phyloP scores from a whole-genome alignment of 176 grass and related monocot genomes.

The Aegilops sharonensis region DNA sequence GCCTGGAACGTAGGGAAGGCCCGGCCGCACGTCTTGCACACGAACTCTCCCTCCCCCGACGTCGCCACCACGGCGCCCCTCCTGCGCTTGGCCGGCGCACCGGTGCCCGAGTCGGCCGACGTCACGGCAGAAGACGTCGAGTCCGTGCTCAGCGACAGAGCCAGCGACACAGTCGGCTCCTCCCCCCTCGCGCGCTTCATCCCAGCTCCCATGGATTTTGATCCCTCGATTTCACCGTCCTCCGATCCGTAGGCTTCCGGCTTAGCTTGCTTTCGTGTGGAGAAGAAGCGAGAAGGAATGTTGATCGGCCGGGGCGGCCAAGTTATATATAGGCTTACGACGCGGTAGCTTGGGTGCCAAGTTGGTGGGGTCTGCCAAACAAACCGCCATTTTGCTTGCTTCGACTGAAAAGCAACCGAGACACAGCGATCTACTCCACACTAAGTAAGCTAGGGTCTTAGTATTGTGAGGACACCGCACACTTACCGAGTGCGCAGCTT shows the following conservation, averaged over 20 bases:
- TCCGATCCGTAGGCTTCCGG: background rate
- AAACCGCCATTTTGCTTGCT: background rate
- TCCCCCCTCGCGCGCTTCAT: background rate
- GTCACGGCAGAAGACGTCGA: background rate
- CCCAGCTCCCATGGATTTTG: background rate
- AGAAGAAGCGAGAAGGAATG: background rate
- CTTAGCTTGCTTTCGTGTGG: background rate
- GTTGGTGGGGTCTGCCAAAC: background rate
- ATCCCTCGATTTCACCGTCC: background rate
- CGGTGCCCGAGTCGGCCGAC: background rate
- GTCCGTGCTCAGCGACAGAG: background rate
- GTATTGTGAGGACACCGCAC: no score
- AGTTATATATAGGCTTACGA: background rate
- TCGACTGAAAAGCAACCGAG: background rate
- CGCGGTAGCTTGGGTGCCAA: background rate
- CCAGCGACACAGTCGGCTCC: background rate
- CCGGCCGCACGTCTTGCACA: conserved; percentile 48
- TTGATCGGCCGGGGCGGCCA: background rate
- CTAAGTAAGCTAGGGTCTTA: background rate
- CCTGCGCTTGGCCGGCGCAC: background rate
- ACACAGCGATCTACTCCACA: background rate
- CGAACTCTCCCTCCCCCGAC: conserved; percentile 31
- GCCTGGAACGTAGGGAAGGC: conserved; percentile 62
- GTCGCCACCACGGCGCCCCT: background rate
- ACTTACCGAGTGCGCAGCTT: no score